phyloP scores from a whole-genome alignment of 1,284 basidiomycete genomes.

The Tranzscheliella williamsii region DNA sequence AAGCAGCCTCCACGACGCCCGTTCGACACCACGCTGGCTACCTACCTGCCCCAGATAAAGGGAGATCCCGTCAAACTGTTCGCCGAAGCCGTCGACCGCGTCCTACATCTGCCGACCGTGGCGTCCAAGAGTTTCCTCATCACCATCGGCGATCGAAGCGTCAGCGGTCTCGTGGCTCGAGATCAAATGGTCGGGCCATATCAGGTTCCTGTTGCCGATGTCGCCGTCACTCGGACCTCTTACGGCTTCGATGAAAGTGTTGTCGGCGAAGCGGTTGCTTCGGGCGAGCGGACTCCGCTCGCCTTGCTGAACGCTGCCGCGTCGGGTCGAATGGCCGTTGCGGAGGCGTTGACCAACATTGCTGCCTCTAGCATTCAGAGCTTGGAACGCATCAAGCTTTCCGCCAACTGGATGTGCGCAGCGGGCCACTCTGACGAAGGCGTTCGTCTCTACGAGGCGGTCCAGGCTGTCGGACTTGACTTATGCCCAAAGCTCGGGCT shows the following conservation, averaged over 20 bases:
- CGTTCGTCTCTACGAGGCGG: constrained; percentile 85
- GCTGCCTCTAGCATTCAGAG: constrained; percentile 77
- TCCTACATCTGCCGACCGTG: constrained; percentile 87
- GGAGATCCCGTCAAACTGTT: constrained; percentile 62
- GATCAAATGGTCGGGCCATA: constrained; percentile 99
- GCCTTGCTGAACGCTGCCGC: constrained; percentile 84
- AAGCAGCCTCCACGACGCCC: constrained; percentile 65
- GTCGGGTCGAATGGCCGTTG: constrained; percentile 93
- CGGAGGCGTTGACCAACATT: constrained; percentile 89
- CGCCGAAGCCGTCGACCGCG: constrained; percentile 72
- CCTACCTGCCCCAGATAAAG: constrained; percentile 67
- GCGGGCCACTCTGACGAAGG: constrained; percentile 89
- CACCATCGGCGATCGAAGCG: constrained; percentile 92
- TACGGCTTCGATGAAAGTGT: constrained; percentile 81
- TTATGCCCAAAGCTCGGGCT: constrained; percentile 92
- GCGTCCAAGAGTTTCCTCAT: constrained; percentile 96
- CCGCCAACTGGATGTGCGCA: constrained; percentile 99
- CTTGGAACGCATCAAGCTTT: constrained; percentile 81
- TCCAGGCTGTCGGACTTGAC: constrained; percentile 87
- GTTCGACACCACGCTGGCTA: constrained; percentile 75
- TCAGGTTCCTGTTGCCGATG: constrained; percentile 97
- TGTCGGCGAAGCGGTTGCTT: constrained; percentile 90
- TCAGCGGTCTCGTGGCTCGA: constrained; percentile 90
- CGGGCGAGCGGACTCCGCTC: constrained; percentile 92
- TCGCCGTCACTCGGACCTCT: constrained; percentile 90